Evolutionary conservation across 139 green algal genomes (phyloP), one percentile per base, ranked within the genome.

Genomic region (Pleodorina starrii): DNA sequence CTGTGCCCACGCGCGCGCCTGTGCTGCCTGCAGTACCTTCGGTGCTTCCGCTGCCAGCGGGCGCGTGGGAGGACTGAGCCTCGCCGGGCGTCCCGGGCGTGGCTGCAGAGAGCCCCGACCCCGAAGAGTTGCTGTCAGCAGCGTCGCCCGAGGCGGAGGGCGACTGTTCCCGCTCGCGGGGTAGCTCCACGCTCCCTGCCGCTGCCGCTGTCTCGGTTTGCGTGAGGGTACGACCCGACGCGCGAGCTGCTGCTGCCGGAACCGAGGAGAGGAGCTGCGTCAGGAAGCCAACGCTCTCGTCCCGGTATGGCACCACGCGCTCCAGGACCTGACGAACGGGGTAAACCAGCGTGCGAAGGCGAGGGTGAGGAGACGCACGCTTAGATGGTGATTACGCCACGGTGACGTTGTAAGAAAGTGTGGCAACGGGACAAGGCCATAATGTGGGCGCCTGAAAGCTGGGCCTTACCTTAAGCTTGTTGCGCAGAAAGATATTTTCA

Each of bases 401-500:
- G 35, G 68, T 23, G 68, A 76, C 19, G 6, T 72, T 72, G 60
- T 32, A 72, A 72, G 50, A 32, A 4, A 66, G 29, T 21, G 9
- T 66, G 54, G 54, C 54, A 25, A 25, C 25, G 54, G 54, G 29
- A 32, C 6, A 12, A 66, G n/a, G n/a, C n/a, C n/a, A n/a, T n/a
- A n/a, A n/a, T n/a, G n/a, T n/a, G n/a, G n/a, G 54, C 54, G 54
- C 54, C 7, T 66, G 9, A 66, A 9, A 66, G n/a, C 9, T 25
- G 29, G 2, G 5, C 29, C 80, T 5, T 57, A 66, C 81, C 81
- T 78, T 87, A 9, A 87, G 44, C 25, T 78, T 78, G 63, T 78
- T 63, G 5, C 27, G 36, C n/a, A 87, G 60, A 14, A 87, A 87
- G 5, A 32, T 29, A 43, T 87, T 87, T 21, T 87, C 81, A 3